phyloP scores from a whole-genome alignment of 2,329 filamentous ascomycete genomes.

The Exophiala viscosa region DNA sequence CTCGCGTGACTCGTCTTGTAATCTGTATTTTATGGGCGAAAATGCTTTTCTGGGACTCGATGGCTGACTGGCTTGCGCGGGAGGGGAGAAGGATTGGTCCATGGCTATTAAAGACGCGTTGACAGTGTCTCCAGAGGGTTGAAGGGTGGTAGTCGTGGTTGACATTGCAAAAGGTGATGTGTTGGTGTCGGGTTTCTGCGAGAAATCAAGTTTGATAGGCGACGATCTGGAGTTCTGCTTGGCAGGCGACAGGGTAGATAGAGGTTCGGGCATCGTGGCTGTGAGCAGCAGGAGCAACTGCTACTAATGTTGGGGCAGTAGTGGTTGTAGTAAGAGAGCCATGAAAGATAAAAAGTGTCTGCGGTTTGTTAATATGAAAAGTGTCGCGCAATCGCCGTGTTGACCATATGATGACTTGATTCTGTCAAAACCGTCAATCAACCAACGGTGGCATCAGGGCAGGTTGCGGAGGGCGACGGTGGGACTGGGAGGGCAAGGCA shows the following conservation, averaged over 20 bases:
- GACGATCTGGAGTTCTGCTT: slow-evolving; percentile 39
- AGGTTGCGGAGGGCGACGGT: slow-evolving; percentile 2
- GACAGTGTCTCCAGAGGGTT: slow-evolving; percentile 28
- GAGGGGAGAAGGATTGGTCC: slow-evolving; percentile 23
- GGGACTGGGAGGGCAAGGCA: not conserved
- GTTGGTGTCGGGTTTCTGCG: slow-evolving; percentile 18
- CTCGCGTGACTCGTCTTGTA: slow-evolving; percentile 23
- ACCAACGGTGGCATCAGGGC: not conserved
- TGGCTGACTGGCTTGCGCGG: slow-evolving; percentile 7
- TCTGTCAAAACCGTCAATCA: slow-evolving; percentile 9
- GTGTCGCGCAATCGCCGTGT: not conserved
- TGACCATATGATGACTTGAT: slow-evolving; percentile 2
- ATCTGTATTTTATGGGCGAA: slow-evolving; percentile 29
- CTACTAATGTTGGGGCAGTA: not conserved
- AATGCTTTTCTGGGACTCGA: slow-evolving; percentile 26
- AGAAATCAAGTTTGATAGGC: slow-evolving; percentile 29
- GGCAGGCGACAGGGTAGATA: slow-evolving; percentile 41
- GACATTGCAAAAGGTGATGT: slow-evolving; percentile 18
- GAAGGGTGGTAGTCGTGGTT: slow-evolving; percentile 4
- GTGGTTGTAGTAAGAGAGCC: slow-evolving; percentile 9
- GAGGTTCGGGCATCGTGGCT: slow-evolving; percentile 37
- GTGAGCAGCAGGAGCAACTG: slow-evolving; percentile 6
- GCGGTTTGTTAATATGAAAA: not conserved
- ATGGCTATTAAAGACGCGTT: slow-evolving; percentile 24
- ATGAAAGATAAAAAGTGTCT: slow-evolving; percentile 7